A percentile compares a stretch with the other conserved stretches of the same genome.
phyloP scores from a whole-genome alignment of 768 basidiomycete genomes.

The Mycena filopes region DNA sequence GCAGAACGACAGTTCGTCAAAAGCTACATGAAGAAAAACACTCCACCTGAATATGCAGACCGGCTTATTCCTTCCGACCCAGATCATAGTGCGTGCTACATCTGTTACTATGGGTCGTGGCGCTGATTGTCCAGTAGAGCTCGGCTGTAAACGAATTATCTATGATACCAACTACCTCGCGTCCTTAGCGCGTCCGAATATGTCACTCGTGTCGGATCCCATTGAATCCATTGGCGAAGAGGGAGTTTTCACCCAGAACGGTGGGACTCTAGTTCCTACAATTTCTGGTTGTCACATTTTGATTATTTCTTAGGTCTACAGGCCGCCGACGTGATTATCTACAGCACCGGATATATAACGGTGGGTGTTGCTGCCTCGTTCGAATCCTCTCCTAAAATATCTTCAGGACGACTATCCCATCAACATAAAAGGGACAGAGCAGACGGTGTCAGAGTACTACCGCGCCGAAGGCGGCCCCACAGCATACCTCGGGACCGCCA shows the following conservation, averaged over 20 bases:
- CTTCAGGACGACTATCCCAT: constrained; percentile 48
- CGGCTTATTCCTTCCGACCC: constrained; percentile 47
- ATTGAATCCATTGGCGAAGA: constrained; percentile 61
- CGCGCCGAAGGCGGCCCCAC: constrained; percentile 50
- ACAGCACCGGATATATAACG: constrained; percentile 3
- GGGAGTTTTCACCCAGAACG: constrained; percentile 57
- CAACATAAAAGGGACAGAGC: constrained; percentile 42
- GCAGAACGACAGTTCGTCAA: constrained; percentile 9
- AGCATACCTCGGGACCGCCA: constrained; percentile 55
- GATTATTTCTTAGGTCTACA: not conserved
- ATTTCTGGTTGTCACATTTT: constrained; percentile 40
- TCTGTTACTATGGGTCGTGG: not conserved
- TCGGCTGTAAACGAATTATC: constrained; percentile 74
- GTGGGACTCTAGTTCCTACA: constrained; percentile 32
- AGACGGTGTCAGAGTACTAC: constrained; percentile 53
- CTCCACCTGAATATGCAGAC: constrained; percentile 10
- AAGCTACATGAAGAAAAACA: constrained; percentile 2
- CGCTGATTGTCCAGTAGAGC: constrained; percentile 44
- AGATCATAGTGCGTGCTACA: constrained; percentile 33
- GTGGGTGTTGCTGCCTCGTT: not conserved
- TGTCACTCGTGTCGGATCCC: constrained; percentile 58
- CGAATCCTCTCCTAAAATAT: not conserved
- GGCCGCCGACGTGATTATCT: constrained; percentile 43
- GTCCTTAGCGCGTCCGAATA: constrained; percentile 63
- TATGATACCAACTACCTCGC: constrained; percentile 71